A percentile compares a stretch with the other conserved stretches of the same genome.
Conservation (phyloP, 2,329 filamentous ascomycete genomes). For the Leptographium radiaticola region DNA sequence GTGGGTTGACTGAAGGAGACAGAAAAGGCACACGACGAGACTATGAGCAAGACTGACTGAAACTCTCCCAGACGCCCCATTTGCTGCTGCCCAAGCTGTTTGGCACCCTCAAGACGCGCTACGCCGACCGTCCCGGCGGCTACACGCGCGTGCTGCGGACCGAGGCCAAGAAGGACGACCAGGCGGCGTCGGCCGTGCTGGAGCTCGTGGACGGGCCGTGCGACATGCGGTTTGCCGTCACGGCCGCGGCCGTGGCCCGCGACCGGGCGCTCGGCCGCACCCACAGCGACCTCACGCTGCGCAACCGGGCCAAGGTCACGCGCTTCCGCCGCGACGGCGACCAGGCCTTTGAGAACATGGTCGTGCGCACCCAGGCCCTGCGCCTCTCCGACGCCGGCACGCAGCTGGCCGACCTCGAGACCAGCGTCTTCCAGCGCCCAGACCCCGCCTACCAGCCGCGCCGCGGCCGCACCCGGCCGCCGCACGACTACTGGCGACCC, state of each 20-base stretch:
- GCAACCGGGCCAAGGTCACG: constrained; percentile 77
- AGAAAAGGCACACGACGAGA: no score
- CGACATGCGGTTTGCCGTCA: constrained; percentile 91
- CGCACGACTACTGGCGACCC: constrained; percentile 9
- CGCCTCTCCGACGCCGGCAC: constrained; percentile 15
- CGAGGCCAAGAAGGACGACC: constrained; percentile 70
- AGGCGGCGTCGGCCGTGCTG: constrained; percentile 79
- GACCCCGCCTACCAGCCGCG: not conserved
- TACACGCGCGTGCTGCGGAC: constrained; percentile 92
- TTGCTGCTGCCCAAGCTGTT: constrained; percentile 76
- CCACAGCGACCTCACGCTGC: constrained; percentile 57
- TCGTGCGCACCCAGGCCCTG: constrained; percentile 27
- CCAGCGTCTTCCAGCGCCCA: constrained; percentile 2
- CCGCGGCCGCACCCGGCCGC: constrained; percentile 4
- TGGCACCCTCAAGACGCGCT: constrained; percentile 66
- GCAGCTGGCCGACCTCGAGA: constrained; percentile 11
- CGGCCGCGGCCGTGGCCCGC: constrained; percentile 68
- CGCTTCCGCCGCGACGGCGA: constrained; percentile 56
- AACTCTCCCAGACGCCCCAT: constrained; percentile 50
- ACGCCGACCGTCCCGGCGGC: constrained; percentile 66
- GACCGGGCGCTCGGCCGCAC: constrained; percentile 40
- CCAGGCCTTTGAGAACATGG: constrained; percentile 53
- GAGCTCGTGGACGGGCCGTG: constrained; percentile 89
- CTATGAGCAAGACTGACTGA: not conserved
- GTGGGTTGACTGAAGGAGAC: constrained; percentile 34